Percentiles rank a stretch among this genome's conserved stretches.
phyloP scores from a whole-genome alignment of 2,329 filamentous ascomycete genomes.

The Fusarium acutatum region DNA sequence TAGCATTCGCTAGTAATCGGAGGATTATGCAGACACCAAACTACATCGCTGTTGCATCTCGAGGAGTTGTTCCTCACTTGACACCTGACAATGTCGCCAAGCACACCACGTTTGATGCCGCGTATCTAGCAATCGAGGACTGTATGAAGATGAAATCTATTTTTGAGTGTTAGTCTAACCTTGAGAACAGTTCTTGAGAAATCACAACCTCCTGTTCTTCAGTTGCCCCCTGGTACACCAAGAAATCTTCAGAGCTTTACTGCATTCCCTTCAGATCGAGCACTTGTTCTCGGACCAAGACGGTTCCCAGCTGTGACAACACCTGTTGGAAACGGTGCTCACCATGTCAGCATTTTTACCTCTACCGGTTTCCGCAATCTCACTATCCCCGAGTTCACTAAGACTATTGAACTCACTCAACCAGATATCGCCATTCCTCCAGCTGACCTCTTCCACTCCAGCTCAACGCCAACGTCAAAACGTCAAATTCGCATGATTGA shows the following conservation, averaged over 20 bases:
- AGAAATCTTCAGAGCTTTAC: conserved; percentile 80
- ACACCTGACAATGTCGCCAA: conserved; percentile 82
- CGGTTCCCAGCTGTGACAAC: conserved; percentile 78
- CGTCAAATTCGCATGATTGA: conserved; percentile 85
- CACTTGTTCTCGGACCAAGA: conserved; percentile 80
- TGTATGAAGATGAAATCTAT: conserved; percentile 66
- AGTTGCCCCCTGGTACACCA: conserved; percentile 50
- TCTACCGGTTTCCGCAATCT: conserved; percentile 85
- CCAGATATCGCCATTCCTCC: conserved; percentile 85
- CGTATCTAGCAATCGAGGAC: conserved; percentile 89
- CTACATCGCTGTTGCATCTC: conserved; percentile 81
- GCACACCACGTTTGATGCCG: conserved; percentile 70
- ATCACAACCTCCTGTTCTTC: conserved; percentile 59
- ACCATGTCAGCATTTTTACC: conserved; percentile 79
- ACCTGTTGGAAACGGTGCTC: conserved; percentile 75
- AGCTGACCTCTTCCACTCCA: conserved; percentile 70
- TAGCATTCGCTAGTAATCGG: conserved; percentile 69
- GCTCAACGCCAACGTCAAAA: conserved; percentile 70
- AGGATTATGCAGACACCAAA: conserved; percentile 81
- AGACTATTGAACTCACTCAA: conserved; percentile 69
- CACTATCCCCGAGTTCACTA: conserved; percentile 72
- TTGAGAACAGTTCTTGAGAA: conserved; percentile 62
- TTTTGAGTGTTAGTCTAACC: not conserved
- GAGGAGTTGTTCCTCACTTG: conserved; percentile 86
- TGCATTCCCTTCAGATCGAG: conserved; percentile 69